Base-by-base conservation (phyloP, 768 basidiomycete species). In the Boletus rufocinnamomeus region DNA sequence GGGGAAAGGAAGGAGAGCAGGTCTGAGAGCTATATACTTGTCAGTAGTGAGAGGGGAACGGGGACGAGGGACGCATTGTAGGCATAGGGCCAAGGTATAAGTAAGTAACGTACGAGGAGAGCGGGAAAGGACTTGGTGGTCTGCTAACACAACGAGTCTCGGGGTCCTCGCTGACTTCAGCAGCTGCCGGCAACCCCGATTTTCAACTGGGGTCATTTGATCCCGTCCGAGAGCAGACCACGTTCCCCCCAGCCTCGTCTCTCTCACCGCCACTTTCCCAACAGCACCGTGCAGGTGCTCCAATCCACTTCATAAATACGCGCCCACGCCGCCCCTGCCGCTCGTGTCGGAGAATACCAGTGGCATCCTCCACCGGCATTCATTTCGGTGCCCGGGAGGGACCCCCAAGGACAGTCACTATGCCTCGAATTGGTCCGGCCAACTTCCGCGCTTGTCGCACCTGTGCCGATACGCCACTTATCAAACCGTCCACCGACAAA, bases 381-480 rank as follows among this genome's bases (percentile, higher is more conserved):
- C 9, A 17, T 0, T n/a, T 11, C 6, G 21, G 30, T 43, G 0
- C 2, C 72, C 72, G 66, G 25, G 5, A 6, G 44, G 9, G 62
- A 30, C 57, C 69, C 66, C 64, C 57, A 23, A 45, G 32, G 27
- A 41, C 37, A 16, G 28, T 27, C 51, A 70, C 59, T 70, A 66
- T 72, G 63, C 50, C 72, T 72, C 23, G 21, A 62, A 63, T 41
- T 50, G 68, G 68, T 11, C 59, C 62, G 37, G 63, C 45, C 56
- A 54, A 62, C 63, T 50, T 72, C 71, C 71, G 73, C 69, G 69
- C 73, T 60, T 68, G 73, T 74, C 71, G 71, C 65, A 59, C 34
- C 59, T 52, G 49, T 64, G 54, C 50, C 54, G 43, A 56, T 56
- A 56, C 70, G 70, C 70, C 71, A 72, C 70, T 63, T 58, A 72